phyloP scores from a whole-genome alignment of 441 rosid species.

The Brassica hybrid region DNA sequence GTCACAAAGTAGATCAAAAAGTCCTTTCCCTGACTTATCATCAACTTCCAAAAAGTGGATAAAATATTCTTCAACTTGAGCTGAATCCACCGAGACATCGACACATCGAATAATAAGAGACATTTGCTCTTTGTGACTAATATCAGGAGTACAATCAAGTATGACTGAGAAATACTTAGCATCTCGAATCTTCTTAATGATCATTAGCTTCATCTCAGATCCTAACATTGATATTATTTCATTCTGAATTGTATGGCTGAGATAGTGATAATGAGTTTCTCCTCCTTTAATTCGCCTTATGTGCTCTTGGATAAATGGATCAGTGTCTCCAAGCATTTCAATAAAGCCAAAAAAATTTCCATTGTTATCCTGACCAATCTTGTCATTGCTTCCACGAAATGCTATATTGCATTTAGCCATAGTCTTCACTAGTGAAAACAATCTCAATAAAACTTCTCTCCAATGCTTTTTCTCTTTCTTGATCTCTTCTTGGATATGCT shows the following conservation, averaged over 20 bases:
- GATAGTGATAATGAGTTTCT: neutral
- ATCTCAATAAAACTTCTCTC: neutral
- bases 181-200: neutral
- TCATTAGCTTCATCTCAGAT: neutral
- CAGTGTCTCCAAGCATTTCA: neutral
- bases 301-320: neutral
- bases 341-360: neutral
- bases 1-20: neutral
- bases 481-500: neutral
- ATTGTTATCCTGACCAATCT: neutral
- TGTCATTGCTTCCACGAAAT: neutral
- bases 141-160: neutral
- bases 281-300: neutral
- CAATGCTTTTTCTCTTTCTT: neutral
- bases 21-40: neutral
- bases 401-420: neutral
- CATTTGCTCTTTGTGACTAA: neutral
- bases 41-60: neutral
- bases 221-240: neutral
- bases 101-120: neutral
- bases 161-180: neutral
- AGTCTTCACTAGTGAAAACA: neutral
- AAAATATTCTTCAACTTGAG: neutral
- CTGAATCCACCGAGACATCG: neutral
- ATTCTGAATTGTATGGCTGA: neutral